These are phyloP conservation scores for Penicillium turbatum DNA, from an alignment of 495 filamentous ascomycete genomes.

Conservation along the genomic window DNA sequence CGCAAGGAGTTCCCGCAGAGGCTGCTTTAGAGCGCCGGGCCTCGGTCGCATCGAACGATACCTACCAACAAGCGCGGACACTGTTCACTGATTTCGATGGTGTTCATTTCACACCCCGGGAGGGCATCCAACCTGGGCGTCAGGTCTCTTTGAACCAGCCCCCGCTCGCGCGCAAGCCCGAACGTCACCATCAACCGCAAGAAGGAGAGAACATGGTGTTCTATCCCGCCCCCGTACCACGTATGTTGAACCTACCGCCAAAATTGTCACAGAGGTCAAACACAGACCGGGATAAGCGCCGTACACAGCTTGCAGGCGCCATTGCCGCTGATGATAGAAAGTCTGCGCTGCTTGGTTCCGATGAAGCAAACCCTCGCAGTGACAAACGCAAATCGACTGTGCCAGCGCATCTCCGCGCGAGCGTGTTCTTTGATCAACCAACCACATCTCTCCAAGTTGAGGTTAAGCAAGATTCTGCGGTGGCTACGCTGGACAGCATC, in stretches of 20 bases:
- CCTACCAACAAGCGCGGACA: constrained; percentile 60
- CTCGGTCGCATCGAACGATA: constrained; percentile 61
- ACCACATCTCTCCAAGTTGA: constrained; percentile 56
- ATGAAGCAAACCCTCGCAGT: constrained; percentile 16
- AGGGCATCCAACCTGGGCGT: constrained; percentile 29
- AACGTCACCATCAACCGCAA: constrained; percentile 59
- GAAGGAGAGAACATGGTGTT: constrained; percentile 78
- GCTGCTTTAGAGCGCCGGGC: constrained; percentile 33
- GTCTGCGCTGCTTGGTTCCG: constrained; percentile 34
- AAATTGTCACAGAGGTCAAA: constrained; percentile 73
- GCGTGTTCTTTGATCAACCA: constrained; percentile 80
- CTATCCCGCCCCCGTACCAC: constrained; percentile 92
- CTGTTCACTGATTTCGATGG: constrained; percentile 94
- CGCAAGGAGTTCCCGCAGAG: constrained; percentile 12
- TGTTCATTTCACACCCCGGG: constrained; percentile 66
- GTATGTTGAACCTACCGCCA: constrained; percentile 87
- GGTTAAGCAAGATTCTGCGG: constrained; percentile 74
- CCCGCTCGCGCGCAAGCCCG: constrained; percentile 47
- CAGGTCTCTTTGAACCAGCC: constrained; percentile 37
- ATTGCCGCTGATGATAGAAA: constrained; percentile 48
- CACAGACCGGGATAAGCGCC: constrained; percentile 60
- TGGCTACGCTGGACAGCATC: constrained; percentile 86
- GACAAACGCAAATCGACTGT: constrained; percentile 45
- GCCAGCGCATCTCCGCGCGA: constrained; percentile 88
- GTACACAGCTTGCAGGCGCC: constrained; percentile 55